A percentile compares a stretch with the other conserved stretches of the same genome.
Conservation (phyloP, 306 rosid genomes). For the Dalbergia cochinchinensis region DNA sequence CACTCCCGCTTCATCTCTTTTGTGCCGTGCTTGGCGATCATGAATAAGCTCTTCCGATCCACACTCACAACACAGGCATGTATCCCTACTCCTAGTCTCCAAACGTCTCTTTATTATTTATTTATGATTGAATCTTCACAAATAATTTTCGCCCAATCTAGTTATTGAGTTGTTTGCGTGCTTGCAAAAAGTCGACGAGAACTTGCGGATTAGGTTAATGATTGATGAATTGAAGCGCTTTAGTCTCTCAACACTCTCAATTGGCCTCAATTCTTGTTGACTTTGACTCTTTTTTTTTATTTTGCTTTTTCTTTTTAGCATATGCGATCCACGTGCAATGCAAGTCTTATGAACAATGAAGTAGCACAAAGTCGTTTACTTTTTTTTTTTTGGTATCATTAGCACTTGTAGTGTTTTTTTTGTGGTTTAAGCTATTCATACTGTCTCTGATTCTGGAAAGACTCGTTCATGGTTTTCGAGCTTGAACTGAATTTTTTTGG, state of each 20-base stretch:
- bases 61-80: conserved; percentile 46
- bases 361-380: too few relatives aligned
- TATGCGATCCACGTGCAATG: not conserved
- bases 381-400: not conserved
- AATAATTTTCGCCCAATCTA: not conserved
- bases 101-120: not conserved
- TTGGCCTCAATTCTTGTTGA: not conserved
- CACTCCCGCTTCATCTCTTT: not conserved
- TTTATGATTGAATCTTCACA: not conserved
- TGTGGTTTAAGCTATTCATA: not conserved
- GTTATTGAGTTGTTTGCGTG: not conserved
- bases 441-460: not conserved
- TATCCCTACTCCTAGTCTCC: not conserved
- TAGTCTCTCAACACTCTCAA: not conserved
- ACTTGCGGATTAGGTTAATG: conserved; percentile 12
- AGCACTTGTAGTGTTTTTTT: not conserved
- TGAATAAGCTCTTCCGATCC: conserved; percentile 46
- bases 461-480: not conserved
- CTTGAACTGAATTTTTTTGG: not conserved
- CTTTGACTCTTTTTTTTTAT: not conserved
- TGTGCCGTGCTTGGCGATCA: not conserved
- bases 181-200: not conserved
- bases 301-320: too few relatives aligned
- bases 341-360: not conserved
- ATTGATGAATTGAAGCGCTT: not conserved